These are phyloP conservation scores for Monosiga brevicollis DNA, from an alignment of 78 protist species.

Conservation along the genomic window DNA sequence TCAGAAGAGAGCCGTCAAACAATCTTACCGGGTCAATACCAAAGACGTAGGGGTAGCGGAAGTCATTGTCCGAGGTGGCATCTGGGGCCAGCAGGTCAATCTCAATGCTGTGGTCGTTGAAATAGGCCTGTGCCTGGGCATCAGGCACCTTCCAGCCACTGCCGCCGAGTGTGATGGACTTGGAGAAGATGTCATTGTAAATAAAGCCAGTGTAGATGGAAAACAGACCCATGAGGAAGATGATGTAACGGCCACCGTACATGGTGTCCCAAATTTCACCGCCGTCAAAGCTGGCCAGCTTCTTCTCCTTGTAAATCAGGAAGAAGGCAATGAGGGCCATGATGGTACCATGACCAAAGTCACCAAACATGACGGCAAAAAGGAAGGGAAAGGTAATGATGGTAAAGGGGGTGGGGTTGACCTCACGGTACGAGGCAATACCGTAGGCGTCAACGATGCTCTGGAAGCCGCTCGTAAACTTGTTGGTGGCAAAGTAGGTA, in stretches of 20 bases:
- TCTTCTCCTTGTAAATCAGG: constrained; percentile 69
- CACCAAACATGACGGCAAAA: constrained; percentile 99
- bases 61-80: not conserved
- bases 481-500: constrained; percentile 59
- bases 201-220: constrained; percentile 91
- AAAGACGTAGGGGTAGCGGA: not conserved
- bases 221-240: constrained; percentile 93
- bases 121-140: too few relatives aligned
- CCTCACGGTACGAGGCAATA: constrained; percentile 75
- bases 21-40: constrained; percentile 10
- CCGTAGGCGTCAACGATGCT: constrained; percentile 85
- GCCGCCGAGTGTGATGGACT: constrained; percentile 39
- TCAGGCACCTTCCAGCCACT: too few relatives aligned
- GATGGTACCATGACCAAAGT: constrained; percentile 95
- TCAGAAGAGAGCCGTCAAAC: too few relatives aligned
- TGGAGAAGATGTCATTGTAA: constrained; percentile 93
- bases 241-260: constrained; percentile 93
- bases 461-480: constrained; percentile 63
- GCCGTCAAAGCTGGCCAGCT: not conserved
- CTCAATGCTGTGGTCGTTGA: too few relatives aligned
- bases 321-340: constrained; percentile 50
- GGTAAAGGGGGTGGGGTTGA: constrained; percentile 80
- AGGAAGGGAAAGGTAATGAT: constrained; percentile 99
- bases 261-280: constrained; percentile 65
- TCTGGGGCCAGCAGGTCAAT: too few relatives aligned